Evolutionary conservation across 768 basidiomycete genomes (phyloP), one percentile per base, ranked within the genome.

Genomic region (Megacollybia marginata): DNA sequence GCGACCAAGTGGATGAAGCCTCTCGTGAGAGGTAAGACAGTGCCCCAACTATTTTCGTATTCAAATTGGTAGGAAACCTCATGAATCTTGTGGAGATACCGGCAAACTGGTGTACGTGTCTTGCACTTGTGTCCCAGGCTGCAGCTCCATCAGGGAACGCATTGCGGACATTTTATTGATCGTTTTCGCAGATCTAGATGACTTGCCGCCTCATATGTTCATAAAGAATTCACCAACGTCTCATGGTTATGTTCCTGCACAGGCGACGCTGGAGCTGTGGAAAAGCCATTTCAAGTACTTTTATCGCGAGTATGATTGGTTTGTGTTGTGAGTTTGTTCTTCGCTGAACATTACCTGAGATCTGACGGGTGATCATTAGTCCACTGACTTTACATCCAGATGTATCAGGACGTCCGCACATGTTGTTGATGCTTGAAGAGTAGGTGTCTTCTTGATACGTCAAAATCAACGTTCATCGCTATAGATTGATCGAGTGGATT

Each of bases 351-450:
- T 19, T 34, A 9, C 44, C n/a, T 12, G 13, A 10, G 18, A 9
- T 23, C 23, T 28, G 23, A 28, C 23, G n/a, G n/a, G n/a, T n/a
- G n/a, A n/a, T n/a, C 23, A 16, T 33, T 36, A 46, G 44, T 56
- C 85, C 85, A 0, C 76, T 88, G 50, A 88, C 86, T 2, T 85
- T 90, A 36, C 87, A 88, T 56, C 86, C 87, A 1, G 85, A 88
- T 55, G 83, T 85, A 19, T 80, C 80, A 58, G 84, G 84, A 9
- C 72, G 79, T 1, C 80, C 83, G 9, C 86, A 90, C 57, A 81
- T 88, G 12, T 66, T 88, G 10, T 70, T 88, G 43, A 87, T 88
- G 80, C 75, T 88, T 48, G 82, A 79, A 44, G 59, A 65, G 68
- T 62, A 36, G 35, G 48, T n/a, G 5, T 2, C 16, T 33, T 32